phyloP scores from a whole-genome alignment of 2,329 filamentous ascomycete species.

The Dactylellina cionopaga region DNA sequence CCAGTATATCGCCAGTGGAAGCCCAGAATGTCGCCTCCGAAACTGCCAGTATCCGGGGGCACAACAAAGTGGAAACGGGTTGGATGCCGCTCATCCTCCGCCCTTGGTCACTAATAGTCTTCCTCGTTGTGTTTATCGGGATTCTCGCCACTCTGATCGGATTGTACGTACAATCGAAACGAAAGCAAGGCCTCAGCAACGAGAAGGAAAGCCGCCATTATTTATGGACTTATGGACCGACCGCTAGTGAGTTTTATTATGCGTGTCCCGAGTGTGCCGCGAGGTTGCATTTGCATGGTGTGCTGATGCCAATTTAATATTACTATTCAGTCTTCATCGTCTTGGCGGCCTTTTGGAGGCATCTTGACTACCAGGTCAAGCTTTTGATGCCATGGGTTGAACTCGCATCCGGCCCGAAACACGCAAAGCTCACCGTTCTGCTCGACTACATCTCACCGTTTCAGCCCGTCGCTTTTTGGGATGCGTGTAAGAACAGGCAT shows the following conservation, averaged over 20 bases:
- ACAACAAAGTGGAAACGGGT: conserved; percentile 36
- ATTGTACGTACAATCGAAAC: conserved; percentile 40
- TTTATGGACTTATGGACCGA: conserved; percentile 51
- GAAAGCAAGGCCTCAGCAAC: conserved; percentile 41
- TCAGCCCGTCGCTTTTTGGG: conserved; percentile 45
- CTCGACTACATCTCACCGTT: conserved; percentile 53
- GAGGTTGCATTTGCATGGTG: conserved; percentile 38
- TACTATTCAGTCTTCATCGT: conserved; percentile 37
- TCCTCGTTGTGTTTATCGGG: conserved; percentile 38
- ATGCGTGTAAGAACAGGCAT: conserved; percentile 48
- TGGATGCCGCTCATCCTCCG: conserved; percentile 45
- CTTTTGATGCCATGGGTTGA: conserved; percentile 46
- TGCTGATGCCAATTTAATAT: conserved; percentile 12
- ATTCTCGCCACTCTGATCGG: conserved; percentile 46
- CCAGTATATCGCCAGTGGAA: conserved; percentile 19
- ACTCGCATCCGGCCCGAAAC: conserved; percentile 42
- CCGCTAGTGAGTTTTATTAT: conserved; percentile 26
- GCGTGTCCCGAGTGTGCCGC: conserved; percentile 7
- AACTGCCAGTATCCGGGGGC: conserved; percentile 12
- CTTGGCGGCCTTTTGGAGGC: conserved; percentile 50
- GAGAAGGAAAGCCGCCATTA: conserved; percentile 47
- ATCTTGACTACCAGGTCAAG: conserved; percentile 48
- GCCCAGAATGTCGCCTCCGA: conserved; percentile 22
- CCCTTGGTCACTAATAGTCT: conserved; percentile 36
- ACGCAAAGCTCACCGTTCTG: conserved; percentile 45